Percentiles rank a stretch among this genome's conserved stretches.
Evolutionary conservation across 83 land plant species (phyloP).

Genomic region (Thuja plicata): DNA sequence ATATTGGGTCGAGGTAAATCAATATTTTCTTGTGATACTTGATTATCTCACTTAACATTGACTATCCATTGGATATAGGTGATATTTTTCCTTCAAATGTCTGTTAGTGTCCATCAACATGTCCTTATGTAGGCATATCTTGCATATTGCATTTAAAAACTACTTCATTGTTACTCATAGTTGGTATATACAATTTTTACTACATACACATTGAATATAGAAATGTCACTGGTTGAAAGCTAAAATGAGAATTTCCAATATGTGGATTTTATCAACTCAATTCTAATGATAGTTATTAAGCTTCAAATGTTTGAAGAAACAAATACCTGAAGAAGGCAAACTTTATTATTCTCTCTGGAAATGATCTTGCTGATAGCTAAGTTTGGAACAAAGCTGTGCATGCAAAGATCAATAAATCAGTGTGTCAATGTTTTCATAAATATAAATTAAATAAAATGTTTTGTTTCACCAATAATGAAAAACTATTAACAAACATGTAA

Average conservation of each 20-base stretch:
- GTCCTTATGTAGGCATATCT: no score
- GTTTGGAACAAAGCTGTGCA: conserved; percentile 86
- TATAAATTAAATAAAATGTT: neutral
- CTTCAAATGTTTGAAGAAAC: neutral
- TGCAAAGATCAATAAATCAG: neutral
- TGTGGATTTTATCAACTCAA: neutral
- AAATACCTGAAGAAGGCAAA: conserved; percentile 91
- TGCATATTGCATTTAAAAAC: no score
- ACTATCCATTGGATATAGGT: no score
- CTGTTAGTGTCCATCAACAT: no score
- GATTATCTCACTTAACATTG: no score
- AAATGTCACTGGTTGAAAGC: neutral
- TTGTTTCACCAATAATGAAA: neutral
- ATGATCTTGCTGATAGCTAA: conserved; percentile 81
- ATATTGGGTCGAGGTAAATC: no score
- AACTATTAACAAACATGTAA: neutral
- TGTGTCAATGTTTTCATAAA: neutral
- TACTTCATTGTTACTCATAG: no score
- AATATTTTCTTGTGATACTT: no score
- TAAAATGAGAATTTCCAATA: neutral
- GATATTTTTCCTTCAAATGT: no score
- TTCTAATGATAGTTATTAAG: neutral
- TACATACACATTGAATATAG: neutral
- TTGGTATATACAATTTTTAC: no score
- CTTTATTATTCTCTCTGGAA: conserved; percentile 77